These are phyloP conservation scores for Auricularia sp. DNA, from an alignment of 768 basidiomycete genomes.

Conservation along the genomic window DNA sequence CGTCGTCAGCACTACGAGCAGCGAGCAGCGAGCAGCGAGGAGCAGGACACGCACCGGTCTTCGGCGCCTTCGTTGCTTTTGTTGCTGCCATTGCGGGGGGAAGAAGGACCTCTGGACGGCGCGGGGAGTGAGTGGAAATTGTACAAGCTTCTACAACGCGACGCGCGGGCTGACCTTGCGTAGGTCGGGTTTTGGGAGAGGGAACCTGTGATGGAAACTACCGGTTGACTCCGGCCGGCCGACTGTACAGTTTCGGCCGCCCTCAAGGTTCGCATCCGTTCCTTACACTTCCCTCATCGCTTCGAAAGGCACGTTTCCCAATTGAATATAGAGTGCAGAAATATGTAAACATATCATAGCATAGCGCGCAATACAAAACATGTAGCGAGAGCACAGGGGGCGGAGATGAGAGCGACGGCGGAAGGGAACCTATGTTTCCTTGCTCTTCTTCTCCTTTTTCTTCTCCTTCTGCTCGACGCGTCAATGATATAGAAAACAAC, in stretches of 20 bases:
- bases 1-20: not conserved
- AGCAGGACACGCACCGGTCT: slow-evolving; percentile 41
- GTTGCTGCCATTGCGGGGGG: slow-evolving; percentile 48
- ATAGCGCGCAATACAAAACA: not conserved
- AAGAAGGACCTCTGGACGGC: not conserved
- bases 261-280: too few species aligned
- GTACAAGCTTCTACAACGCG: not conserved
- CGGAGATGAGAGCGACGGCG: not conserved
- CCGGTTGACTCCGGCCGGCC: not conserved
- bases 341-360: not conserved
- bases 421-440: slow-evolving; percentile 18
- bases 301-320: too few species aligned
- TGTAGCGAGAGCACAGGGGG: not conserved
- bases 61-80: slow-evolving; percentile 52
- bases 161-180: not conserved
- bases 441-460: slow-evolving; percentile 49
- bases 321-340: not conserved
- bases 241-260: not conserved
- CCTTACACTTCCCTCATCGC: not conserved
- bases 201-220: too few species aligned
- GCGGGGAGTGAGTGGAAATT: not conserved
- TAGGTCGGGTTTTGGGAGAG: not conserved
- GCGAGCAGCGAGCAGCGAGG: slow-evolving; percentile 7
- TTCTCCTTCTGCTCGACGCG: slow-evolving; percentile 32
- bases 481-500: not conserved